These are phyloP conservation scores for Haplosporangium sp. DNA, from an alignment of 371 early-diverging fungal genomes.

Conservation along the genomic window DNA sequence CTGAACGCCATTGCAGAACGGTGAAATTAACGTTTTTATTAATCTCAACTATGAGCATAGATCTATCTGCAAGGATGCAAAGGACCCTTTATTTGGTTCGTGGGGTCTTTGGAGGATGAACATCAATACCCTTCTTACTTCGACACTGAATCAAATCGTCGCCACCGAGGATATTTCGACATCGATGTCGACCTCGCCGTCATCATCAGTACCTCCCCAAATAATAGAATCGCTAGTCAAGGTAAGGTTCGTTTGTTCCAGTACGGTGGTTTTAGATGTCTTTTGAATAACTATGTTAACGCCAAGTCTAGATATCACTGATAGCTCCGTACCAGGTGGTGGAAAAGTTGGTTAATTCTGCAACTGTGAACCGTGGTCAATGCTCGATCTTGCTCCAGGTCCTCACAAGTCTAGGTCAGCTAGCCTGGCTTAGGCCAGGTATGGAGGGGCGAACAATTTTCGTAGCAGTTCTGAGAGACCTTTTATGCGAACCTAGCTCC, in stretches of 20 bases:
- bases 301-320: constrained; percentile 27
- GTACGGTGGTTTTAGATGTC: neutral
- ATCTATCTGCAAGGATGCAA: constrained; percentile 12
- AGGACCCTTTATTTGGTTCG: constrained; percentile 39
- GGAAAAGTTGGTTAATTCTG: constrained; percentile 17
- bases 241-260: constrained; percentile 4
- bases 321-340: constrained; percentile 47
- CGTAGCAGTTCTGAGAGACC: constrained; percentile 14
- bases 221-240: constrained; percentile 30
- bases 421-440: constrained; percentile 28
- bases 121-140: constrained; percentile 29
- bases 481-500: constrained; percentile 6
- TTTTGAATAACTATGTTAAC: neutral
- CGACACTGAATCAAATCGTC: constrained; percentile 43
- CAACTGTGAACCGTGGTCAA: constrained; percentile 42
- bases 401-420: constrained; percentile 27
- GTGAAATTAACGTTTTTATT: neutral
- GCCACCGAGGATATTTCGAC: constrained; percentile 6
- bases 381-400: constrained; percentile 22
- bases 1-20: neutral
- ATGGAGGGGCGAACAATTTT: constrained; percentile 16
- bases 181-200: neutral
- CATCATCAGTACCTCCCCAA: constrained; percentile 7
- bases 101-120: constrained; percentile 44
- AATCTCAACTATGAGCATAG: neutral